These are phyloP conservation scores for Cymbopogon flexuosus DNA, from an alignment of 202 grass and related monocot species.

Conservation along the genomic window DNA sequence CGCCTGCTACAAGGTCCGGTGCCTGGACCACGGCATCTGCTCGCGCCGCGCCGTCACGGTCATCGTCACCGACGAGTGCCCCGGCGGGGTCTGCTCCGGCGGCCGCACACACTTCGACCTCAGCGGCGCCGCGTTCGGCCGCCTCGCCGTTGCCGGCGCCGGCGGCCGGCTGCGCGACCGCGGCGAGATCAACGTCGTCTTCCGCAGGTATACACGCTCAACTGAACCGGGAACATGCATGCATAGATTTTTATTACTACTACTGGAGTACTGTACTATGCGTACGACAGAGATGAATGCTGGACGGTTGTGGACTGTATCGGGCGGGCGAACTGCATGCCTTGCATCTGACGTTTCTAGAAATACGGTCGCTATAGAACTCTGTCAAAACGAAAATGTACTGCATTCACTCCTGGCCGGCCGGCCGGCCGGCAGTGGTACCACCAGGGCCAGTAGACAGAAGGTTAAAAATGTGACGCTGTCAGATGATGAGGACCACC, in stretches of 20 bases:
- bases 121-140: constrained; percentile 82
- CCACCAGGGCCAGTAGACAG: background rate
- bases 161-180: constrained; percentile 63
- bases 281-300: background rate
- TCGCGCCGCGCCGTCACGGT: constrained; percentile 89
- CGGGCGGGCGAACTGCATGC: background rate
- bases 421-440: background rate
- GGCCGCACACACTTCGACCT: constrained; percentile 89
- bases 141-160: constrained; percentile 60
- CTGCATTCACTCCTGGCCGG: background rate
- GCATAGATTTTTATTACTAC: background rate
- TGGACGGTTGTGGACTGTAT: too few species aligned
- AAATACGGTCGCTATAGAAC: constrained; percentile 2
- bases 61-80: constrained; percentile 93
- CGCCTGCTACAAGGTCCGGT: constrained; percentile 92
- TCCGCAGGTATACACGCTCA: constrained; percentile 46
- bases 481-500: constrained; percentile 30
- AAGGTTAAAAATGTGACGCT: constrained; percentile 10
- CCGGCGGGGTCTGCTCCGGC: constrained; percentile 60
- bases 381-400: constrained; percentile 12
- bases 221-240: background rate
- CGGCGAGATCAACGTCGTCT: constrained; percentile 72
- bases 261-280: background rate
- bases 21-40: constrained; percentile 69
- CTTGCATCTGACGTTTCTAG: constrained; percentile 22